phyloP scores from a whole-genome alignment of 2,329 filamentous ascomycete species.

The Colletotrichum filicis region DNA sequence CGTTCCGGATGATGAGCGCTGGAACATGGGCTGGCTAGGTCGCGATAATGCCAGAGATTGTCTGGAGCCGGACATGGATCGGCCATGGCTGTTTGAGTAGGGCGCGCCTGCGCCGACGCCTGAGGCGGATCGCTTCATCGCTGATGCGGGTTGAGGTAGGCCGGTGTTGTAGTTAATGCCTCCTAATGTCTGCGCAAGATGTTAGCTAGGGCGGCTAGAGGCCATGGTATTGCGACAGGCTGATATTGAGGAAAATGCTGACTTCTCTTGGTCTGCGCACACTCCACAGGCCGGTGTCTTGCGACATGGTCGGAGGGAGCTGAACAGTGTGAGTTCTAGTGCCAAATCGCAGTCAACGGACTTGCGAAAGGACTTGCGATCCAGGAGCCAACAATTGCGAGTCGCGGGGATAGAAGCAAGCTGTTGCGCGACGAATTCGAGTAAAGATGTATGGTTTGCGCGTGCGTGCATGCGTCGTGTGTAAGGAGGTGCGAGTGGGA shows the following conservation, averaged over 20 bases:
- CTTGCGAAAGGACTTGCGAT: neutral
- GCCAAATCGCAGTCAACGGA: conserved; percentile 11
- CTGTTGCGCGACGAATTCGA: neutral
- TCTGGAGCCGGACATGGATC: conserved; percentile 84
- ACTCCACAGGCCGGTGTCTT: conserved; percentile 89
- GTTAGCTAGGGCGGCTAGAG: conserved; percentile 3
- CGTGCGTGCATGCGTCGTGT: conserved; percentile 5
- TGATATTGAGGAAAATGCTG: conserved; percentile 44
- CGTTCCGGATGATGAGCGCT: conserved; percentile 83
- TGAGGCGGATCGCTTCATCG: conserved; percentile 92
- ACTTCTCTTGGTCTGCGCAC: conserved; percentile 93
- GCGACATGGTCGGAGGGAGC: conserved; percentile 72
- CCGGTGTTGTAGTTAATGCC: conserved; percentile 84
- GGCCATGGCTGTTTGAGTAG: conserved; percentile 76
- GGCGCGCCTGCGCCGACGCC: conserved; percentile 74
- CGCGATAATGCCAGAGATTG: conserved; percentile 87
- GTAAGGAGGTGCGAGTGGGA: conserved; percentile 5
- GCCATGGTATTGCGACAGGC: neutral
- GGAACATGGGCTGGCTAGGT: conserved; percentile 88
- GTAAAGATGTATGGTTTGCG: neutral
- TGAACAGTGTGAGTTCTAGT: neutral
- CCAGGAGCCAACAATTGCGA: neutral
- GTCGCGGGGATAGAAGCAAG: too few relatives aligned
- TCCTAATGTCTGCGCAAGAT: conserved; percentile 77
- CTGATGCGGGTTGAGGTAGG: conserved; percentile 91